Conservation (phyloP, 345 rosid species). For the Arabidopsis thaliana region TAIR10.1 NC_003070.9:24927001-24927500, state of each 20-base stretch:
- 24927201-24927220: background rate
- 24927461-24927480: constrained; percentile 15
- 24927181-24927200: background rate
- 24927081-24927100: no score
- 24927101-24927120: background rate
- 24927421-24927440: constrained; percentile 34
- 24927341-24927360: constrained; percentile 16
- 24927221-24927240: background rate
- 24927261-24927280: constrained; percentile 18
- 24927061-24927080: no score
- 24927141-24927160: background rate
- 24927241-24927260: constrained; percentile 10
- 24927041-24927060: no score
- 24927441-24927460: constrained; percentile 35
- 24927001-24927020: background rate
- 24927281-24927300: constrained; percentile 16
- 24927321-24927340: constrained; percentile 1
- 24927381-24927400: constrained; percentile 32
- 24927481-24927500: background rate
- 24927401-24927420: constrained; percentile 13
- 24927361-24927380: constrained; percentile 15
- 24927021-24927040: background rate
- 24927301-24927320: background rate
- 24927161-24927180: background rate
- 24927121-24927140: background rate